Conservation (phyloP, 768 basidiomycete genomes). For the Phanerochaete sordida region DNA sequence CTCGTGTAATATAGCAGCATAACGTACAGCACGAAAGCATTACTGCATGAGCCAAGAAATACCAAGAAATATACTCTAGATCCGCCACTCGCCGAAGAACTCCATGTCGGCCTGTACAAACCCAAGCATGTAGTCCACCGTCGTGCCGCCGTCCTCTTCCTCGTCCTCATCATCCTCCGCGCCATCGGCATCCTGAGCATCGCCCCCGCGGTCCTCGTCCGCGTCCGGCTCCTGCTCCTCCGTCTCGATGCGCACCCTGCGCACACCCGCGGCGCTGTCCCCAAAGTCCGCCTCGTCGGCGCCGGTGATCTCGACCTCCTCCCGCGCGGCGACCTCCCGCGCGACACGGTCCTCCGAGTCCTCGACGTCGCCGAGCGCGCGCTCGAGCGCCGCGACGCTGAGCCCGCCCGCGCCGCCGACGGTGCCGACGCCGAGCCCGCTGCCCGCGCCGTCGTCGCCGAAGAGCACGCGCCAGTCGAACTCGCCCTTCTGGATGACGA, state of each 20-base stretch:
- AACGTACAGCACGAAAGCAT: not conserved
- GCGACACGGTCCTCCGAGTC: conserved; percentile 86
- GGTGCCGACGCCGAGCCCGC: conserved; percentile 39
- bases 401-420: conserved; percentile 65
- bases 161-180: conserved; percentile 33
- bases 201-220: conserved; percentile 1
- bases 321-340: conserved; percentile 70
- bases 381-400: conserved; percentile 46
- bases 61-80: conserved; percentile 29
- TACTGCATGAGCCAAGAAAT: not conserved
- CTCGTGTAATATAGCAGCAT: conserved; percentile 1
- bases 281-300: conserved; percentile 77
- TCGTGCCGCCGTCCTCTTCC: conserved; percentile 61
- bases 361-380: conserved; percentile 80
- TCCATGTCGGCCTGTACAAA: conserved; percentile 61
- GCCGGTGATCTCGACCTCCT: conserved; percentile 68
- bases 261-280: conserved; percentile 4
- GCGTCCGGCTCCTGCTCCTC: conserved; percentile 22
- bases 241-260: conserved; percentile 17
- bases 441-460: conserved; percentile 42
- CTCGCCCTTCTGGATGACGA: conserved; percentile 91
- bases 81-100: conserved; percentile 70
- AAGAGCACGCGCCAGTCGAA: conserved; percentile 93
- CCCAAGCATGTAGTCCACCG: conserved; percentile 82
- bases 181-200: conserved; percentile 24